Percentiles rank a stretch among this genome's conserved stretches.
phyloP scores from a whole-genome alignment of 495 filamentous ascomycete species.

The Penicillium desertorum region DNA sequence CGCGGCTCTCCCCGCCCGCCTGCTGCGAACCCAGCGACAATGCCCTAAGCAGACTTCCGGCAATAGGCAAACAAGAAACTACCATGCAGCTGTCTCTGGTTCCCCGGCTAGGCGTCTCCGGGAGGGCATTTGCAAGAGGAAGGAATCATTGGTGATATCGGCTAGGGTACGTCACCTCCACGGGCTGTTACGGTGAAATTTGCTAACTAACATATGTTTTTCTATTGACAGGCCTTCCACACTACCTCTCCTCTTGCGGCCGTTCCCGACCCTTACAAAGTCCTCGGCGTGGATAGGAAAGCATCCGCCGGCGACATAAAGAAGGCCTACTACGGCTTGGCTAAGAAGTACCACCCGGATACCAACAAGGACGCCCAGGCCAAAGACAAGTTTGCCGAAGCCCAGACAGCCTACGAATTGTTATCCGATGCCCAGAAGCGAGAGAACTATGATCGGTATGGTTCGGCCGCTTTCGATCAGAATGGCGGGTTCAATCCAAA shows the following conservation, averaged over 20 bases:
- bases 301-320: slow-evolving; percentile 90
- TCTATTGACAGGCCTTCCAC: slow-evolving; percentile 67
- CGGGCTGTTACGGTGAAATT: background rate
- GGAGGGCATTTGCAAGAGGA: slow-evolving; percentile 27
- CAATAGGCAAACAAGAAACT: slow-evolving; percentile 28
- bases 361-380: slow-evolving; percentile 91
- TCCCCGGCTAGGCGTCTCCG: slow-evolving; percentile 28
- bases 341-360: slow-evolving; percentile 98
- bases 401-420: slow-evolving; percentile 89
- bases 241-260: slow-evolving; percentile 60
- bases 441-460: slow-evolving; percentile 86
- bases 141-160: slow-evolving; percentile 18
- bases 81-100: slow-evolving; percentile 28
- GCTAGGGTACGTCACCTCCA: slow-evolving; percentile 33
- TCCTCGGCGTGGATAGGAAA: slow-evolving; percentile 77
- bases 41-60: slow-evolving; percentile 35
- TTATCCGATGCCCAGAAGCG: slow-evolving; percentile 89
- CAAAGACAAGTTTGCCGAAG: slow-evolving; percentile 91
- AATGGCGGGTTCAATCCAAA: slow-evolving; percentile 68
- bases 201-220: slow-evolving; percentile 2
- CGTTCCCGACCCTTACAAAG: slow-evolving; percentile 78
- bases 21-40: slow-evolving; percentile 43
- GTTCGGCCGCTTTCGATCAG: slow-evolving; percentile 84
- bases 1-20: slow-evolving; percentile 46
- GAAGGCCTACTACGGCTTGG: slow-evolving; percentile 95